Evolutionary conservation across 495 filamentous ascomycete genomes (phyloP).

Genomic region (Cercophora scortea): DNA sequence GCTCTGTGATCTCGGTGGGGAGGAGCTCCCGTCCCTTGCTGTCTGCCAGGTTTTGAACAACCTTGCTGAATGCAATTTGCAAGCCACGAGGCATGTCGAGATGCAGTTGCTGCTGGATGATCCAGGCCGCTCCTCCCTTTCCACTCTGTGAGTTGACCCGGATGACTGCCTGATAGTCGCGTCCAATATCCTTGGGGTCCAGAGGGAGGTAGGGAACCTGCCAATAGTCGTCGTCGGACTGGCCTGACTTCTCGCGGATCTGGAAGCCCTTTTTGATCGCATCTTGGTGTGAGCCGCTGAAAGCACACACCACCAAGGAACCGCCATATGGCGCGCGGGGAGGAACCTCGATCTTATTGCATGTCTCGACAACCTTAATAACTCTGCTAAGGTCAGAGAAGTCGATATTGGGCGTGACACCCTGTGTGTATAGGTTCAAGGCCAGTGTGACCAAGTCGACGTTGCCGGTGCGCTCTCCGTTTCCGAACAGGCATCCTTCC

Average conservation of each 20-base stretch:
- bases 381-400: constrained; percentile 85
- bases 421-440: constrained; percentile 94
- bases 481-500: constrained; percentile 91
- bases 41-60: constrained; percentile 70
- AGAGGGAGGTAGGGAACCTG: constrained; percentile 85
- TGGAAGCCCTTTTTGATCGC: constrained; percentile 97
- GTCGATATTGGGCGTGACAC: constrained; percentile 80
- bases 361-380: constrained; percentile 83
- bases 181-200: constrained; percentile 87
- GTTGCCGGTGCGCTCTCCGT: constrained; percentile 93
- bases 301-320: constrained; percentile 79
- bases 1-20: constrained; percentile 67
- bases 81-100: constrained; percentile 90
- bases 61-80: constrained; percentile 82
- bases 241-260: constrained; percentile 51
- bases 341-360: constrained; percentile 92
- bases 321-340: constrained; percentile 85
- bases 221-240: constrained; percentile 54
- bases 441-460: constrained; percentile 93
- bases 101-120: constrained; percentile 79
- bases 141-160: constrained; percentile 95
- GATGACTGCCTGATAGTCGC: constrained; percentile 95
- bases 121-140: constrained; percentile 93
- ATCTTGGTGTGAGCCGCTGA: constrained; percentile 90
- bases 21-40: constrained; percentile 79